Evolutionary conservation across 305 asterid genomes (phyloP).

Genomic region (Euphrasia arctica): DNA sequence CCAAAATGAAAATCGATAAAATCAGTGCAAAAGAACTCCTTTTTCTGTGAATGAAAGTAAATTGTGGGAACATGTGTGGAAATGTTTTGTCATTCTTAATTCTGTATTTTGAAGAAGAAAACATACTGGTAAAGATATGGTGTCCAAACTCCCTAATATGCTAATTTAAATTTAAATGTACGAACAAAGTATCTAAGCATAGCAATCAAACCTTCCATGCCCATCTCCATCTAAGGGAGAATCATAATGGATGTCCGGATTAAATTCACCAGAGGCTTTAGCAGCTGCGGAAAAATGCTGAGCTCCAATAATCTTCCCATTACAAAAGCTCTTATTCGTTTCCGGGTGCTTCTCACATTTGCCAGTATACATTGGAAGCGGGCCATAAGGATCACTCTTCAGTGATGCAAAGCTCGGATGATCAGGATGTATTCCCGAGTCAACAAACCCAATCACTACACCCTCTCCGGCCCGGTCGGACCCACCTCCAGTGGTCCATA

Average conservation of each 20-base stretch:
- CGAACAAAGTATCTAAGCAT: conserved; percentile 10
- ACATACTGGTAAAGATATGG: too few species aligned
- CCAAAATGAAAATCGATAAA: background rate
- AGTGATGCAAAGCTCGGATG: conserved; percentile 87
- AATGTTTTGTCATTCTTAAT: too few species aligned
- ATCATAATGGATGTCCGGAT: conserved; percentile 75
- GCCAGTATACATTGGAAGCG: conserved; percentile 81
- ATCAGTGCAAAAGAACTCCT: conserved; percentile 5
- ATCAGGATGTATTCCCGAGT: conserved; percentile 90
- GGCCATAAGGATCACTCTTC: conserved; percentile 76
- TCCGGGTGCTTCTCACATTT: conserved; percentile 78
- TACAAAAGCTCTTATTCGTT: conserved; percentile 74
- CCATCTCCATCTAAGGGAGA: conserved; percentile 99
- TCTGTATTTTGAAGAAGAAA: too few species aligned
- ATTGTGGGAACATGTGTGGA: too few species aligned
- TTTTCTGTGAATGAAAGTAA: too few species aligned
- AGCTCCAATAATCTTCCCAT: conserved; percentile 98
- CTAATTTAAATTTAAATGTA: too few species aligned
- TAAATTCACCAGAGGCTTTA: conserved; percentile 87
- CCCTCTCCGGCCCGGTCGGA: conserved; percentile 97
- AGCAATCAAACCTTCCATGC: conserved; percentile 81
- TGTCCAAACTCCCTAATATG: too few species aligned
- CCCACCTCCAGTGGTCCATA: conserved; percentile 99
- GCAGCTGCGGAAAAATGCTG: conserved; percentile 99
- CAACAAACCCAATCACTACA: conserved; percentile 85